Percentiles rank a stretch among this genome's conserved stretches.
phyloP scores from a whole-genome alignment of 768 basidiomycete species.

The Crassisporium funariophilum region DNA sequence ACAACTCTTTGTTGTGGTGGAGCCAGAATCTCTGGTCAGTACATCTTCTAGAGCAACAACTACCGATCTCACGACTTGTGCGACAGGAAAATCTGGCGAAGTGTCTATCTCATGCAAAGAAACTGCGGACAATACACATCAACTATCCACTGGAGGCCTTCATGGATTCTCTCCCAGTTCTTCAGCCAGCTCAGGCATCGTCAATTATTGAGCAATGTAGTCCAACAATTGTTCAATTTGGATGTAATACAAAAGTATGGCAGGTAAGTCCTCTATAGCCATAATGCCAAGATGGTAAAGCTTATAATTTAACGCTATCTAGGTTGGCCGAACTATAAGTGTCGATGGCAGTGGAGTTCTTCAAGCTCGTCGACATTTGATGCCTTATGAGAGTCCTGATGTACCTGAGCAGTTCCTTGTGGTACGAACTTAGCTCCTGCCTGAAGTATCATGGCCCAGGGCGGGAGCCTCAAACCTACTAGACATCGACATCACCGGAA shows the following conservation, averaged over 20 bases:
- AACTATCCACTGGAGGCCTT: slow-evolving; percentile 45
- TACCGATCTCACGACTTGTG: neutral
- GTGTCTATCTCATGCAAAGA: slow-evolving; percentile 45
- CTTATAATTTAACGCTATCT: neutral
- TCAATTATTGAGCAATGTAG: slow-evolving; percentile 52
- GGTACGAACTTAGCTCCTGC: slow-evolving; percentile 56
- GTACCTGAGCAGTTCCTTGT: slow-evolving; percentile 77
- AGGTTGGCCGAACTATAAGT: slow-evolving; percentile 50
- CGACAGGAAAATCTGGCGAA: slow-evolving; percentile 41
- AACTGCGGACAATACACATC: slow-evolving; percentile 61
- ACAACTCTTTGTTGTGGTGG: slow-evolving; percentile 64
- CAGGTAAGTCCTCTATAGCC: slow-evolving; percentile 46
- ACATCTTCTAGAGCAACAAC: neutral
- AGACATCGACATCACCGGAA: too few species aligned
- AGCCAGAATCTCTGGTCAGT: slow-evolving; percentile 48
- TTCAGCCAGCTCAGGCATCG: slow-evolving; percentile 38
- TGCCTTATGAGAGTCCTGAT: slow-evolving; percentile 62
- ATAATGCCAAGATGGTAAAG: neutral
- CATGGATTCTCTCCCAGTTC: slow-evolving; percentile 28
- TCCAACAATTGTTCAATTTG: slow-evolving; percentile 58
- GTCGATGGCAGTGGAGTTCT: slow-evolving; percentile 38
- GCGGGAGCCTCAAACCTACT: too few species aligned
- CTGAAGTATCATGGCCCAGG: too few species aligned
- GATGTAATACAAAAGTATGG: slow-evolving; percentile 71
- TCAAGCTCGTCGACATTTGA: slow-evolving; percentile 35